A percentile compares a stretch with the other conserved stretches of the same genome.
phyloP scores from a whole-genome alignment of 768 basidiomycete species.

The Panaeolus papilionaceus region DNA sequence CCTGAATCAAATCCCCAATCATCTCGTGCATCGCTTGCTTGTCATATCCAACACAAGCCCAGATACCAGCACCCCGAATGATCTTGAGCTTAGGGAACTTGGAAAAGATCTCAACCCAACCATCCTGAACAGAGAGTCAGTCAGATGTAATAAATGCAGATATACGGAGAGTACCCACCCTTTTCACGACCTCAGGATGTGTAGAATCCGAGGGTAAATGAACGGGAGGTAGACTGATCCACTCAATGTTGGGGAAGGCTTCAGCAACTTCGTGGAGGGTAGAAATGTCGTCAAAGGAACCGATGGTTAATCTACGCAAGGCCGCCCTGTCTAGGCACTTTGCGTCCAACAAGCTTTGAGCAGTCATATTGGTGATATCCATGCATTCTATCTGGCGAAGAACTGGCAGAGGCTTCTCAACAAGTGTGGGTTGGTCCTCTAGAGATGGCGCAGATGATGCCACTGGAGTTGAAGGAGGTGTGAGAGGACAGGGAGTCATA shows the following conservation, averaged over 20 bases:
- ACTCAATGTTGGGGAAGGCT: slow-evolving; percentile 45
- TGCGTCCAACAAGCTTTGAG: slow-evolving; percentile 35
- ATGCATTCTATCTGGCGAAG: slow-evolving; percentile 42
- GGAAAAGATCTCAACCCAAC: slow-evolving; percentile 47
- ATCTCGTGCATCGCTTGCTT: slow-evolving; percentile 47
- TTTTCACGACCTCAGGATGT: slow-evolving; percentile 33
- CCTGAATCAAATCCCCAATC: slow-evolving; percentile 44
- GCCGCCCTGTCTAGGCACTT: slow-evolving; percentile 35
- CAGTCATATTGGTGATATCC: slow-evolving; percentile 37
- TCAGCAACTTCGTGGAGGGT: slow-evolving; percentile 40
- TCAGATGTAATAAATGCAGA: not conserved
- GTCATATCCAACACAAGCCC: slow-evolving; percentile 43
- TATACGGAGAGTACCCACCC: slow-evolving; percentile 29
- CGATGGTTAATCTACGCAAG: slow-evolving; percentile 41
- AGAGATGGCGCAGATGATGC: slow-evolving; percentile 21
- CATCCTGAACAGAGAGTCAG: slow-evolving; percentile 33
- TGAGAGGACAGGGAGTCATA: slow-evolving; percentile 18
- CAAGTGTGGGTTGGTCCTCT: slow-evolving; percentile 23
- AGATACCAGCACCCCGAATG: slow-evolving; percentile 49
- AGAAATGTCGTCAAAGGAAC: slow-evolving; percentile 35
- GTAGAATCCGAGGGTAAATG: slow-evolving; percentile 28
- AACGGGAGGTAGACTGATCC: slow-evolving; percentile 44
- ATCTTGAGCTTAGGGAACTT: slow-evolving; percentile 49
- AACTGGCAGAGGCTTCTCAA: slow-evolving; percentile 23
- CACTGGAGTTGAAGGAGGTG: slow-evolving; percentile 32